Evolutionary conservation across 257 asterid genomes (phyloP), one percentile per base, ranked within the genome.

Genomic region (Solanum pimpinellifolium): DNA sequence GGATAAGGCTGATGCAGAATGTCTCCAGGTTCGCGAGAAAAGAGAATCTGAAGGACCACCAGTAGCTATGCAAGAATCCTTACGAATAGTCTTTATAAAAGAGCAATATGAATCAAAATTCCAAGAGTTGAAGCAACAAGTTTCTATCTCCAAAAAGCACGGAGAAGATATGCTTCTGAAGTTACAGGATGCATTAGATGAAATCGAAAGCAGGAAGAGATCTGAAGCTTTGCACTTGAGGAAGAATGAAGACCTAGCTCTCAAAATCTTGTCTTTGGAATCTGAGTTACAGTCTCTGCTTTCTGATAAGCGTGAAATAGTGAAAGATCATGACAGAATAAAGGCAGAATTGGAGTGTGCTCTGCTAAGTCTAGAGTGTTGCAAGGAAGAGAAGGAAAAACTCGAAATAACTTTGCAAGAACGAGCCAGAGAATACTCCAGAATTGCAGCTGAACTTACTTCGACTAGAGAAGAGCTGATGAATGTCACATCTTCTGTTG

Each of bases 151-250:
- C 44, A 93, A 92, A 88, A 93, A 93, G 90, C 98, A 97, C 56
- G 99, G 98, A 73, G 99, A 97, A 89, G 99, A 97, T 92, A 92
- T 97, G 97, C 96, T 97, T 52, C 65, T 95, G 91, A 96, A 92
- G 93, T 93, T 97, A 72, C 99, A 97, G 90, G 99, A 96, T 90
- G 91, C 98, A 41, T 91, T 96, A 60, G 93, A 97, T 90, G 99
- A 96, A 83, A 91, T 92, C n/a, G 99, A 97, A 86, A 93, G 87
- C 88, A 91, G 97, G 92, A 97, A 93, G 90, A 94, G 92, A 89
- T 94, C 98, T 20, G 99, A 97, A 88, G 98, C 98, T 73, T 83
- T 92, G 94, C 92, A 88, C 89, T 86, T 87, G 87, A 96, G 93
- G 91, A 95, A 93, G 89, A 97, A 92, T 49, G 97, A 96, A 86